Evolutionary conservation across 495 filamentous ascomycete genomes (phyloP).

Genomic region (Patellaria atrata): DNA sequence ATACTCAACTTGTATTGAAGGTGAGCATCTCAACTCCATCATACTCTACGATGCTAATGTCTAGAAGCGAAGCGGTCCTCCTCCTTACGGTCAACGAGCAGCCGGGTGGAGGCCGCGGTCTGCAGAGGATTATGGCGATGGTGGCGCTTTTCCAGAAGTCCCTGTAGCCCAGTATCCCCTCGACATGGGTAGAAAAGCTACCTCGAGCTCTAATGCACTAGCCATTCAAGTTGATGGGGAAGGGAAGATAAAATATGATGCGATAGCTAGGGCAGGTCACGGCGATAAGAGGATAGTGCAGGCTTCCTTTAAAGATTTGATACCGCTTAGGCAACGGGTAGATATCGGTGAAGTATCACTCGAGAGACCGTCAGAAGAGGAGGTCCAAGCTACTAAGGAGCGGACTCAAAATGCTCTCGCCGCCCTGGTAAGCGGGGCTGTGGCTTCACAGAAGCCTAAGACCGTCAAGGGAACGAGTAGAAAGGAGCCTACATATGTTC

Average conservation of each 20-base stretch:
- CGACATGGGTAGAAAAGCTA: slow-evolving; percentile 74
- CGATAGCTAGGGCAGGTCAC: slow-evolving; percentile 86
- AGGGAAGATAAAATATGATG: slow-evolving; percentile 92
- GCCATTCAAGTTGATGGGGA: slow-evolving; percentile 80
- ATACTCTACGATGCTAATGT: no score
- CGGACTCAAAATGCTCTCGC: slow-evolving; percentile 76
- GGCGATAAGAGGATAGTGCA: slow-evolving; percentile 73
- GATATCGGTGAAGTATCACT: slow-evolving; percentile 90
- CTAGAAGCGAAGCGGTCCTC: slow-evolving; percentile 72
- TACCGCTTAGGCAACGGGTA: slow-evolving; percentile 83
- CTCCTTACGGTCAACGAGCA: slow-evolving; percentile 68
- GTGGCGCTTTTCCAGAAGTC: slow-evolving; percentile 91
- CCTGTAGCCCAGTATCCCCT: slow-evolving; percentile 89
- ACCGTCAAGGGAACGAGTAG: slow-evolving; percentile 64
- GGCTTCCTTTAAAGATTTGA: slow-evolving; percentile 91
- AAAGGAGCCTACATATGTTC: slow-evolving; percentile 82
- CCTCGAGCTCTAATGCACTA: slow-evolving; percentile 67
- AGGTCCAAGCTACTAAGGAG: slow-evolving; percentile 68
- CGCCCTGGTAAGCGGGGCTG: slow-evolving; percentile 66
- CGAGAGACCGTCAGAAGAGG: slow-evolving; percentile 70
- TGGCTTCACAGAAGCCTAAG: slow-evolving; percentile 90
- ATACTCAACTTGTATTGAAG: slow-evolving; percentile 76
- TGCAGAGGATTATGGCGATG: slow-evolving; percentile 87
- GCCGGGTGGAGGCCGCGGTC: slow-evolving; percentile 80
- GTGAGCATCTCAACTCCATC: slow-evolving; percentile 44